Evolutionary conservation across 352 stramenopile species (phyloP), one percentile per base, ranked within the genome.

Genomic region (Pythium brachiatum): DNA sequence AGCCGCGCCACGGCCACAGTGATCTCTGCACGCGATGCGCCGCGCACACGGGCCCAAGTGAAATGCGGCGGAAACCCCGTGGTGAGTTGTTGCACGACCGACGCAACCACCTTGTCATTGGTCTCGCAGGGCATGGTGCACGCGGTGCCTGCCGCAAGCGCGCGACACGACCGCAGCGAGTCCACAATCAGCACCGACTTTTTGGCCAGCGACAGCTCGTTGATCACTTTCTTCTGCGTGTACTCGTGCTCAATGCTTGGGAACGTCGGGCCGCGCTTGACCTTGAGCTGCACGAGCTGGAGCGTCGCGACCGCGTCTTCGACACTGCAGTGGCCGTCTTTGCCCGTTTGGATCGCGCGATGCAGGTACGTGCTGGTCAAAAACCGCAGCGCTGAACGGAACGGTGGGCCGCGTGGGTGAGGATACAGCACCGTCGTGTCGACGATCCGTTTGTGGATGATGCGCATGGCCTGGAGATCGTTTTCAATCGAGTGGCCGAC

Each of bases 401-500:
- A 95, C 0, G 84, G 83, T 29, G 74, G 83, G 0, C 86, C 86
- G 56, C 86, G 88, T 6, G 84, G 86, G 53, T 96, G 86, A 8
- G 83, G 83, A 53, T 93, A 96, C 58, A 96, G 62, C 34, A 87
- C 78, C 0, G 76, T 75, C 5, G 88, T 96, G 64, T 96, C 88
- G 36, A 95, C 89, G 54, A 93, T 65, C 26, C 83, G 83, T 20
- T 74, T 72, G 56, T 96, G 88, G 44, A 92, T 55, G 16, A 95
- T 64, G 11, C 73, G 67, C 26, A 96, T 67, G 9, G 83, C 85
- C 53, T 74, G 59, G 6, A 95, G 63, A 58, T 96, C 88, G 65
- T 95, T 95, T 57, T 96, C 88, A 52, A 96, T 85, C 41, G 83
- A 94, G 63, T 96, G 88, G 16, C 88, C 88, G n/a, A 95, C 83